These are phyloP conservation scores for Ascomycota sp. DNA, from an alignment of 2,329 filamentous ascomycete genomes.

Conservation along the genomic window DNA sequence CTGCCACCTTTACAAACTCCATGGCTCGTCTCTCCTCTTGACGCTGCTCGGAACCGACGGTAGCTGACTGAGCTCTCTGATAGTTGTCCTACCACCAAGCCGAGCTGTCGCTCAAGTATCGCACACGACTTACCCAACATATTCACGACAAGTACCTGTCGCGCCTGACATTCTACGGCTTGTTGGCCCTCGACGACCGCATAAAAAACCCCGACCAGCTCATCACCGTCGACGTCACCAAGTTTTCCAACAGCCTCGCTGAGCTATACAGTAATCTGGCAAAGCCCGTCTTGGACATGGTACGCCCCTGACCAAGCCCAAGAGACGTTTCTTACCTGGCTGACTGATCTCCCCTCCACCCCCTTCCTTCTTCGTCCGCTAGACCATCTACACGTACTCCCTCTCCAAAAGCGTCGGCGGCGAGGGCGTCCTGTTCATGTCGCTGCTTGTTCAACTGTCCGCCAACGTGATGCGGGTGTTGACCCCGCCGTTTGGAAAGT, in stretches of 20 bases:
- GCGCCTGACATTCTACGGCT: conserved; percentile 95
- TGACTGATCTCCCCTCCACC: conserved; percentile 1
- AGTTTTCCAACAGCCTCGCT: conserved; percentile 86
- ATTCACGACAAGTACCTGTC: conserved; percentile 92
- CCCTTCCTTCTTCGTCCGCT: background rate
- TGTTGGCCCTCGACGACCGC: conserved; percentile 84
- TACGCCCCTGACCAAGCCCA: conserved; percentile 14
- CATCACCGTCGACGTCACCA: conserved; percentile 88
- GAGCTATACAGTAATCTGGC: conserved; percentile 93
- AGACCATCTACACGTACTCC: conserved; percentile 83
- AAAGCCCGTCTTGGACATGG: conserved; percentile 85
- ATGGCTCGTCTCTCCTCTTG: conserved; percentile 46
- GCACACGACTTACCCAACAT: conserved; percentile 77
- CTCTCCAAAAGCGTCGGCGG: conserved; percentile 88
- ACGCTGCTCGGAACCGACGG: too few species aligned
- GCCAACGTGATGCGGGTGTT: conserved; percentile 84
- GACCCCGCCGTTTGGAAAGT: conserved; percentile 92
- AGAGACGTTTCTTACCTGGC: background rate
- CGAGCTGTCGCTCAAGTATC: conserved; percentile 79
- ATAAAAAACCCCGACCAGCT: conserved; percentile 98
- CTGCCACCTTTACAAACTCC: conserved; percentile 94
- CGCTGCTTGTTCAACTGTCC: conserved; percentile 77
- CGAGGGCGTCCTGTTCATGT: conserved; percentile 91
- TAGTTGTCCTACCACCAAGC: conserved; percentile 96
- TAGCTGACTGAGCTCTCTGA: too few species aligned